A percentile compares a stretch with the other conserved stretches of the same genome.
These are phyloP conservation scores for Eutypella sp. DNA, from an alignment of 2,329 filamentous ascomycete species.

Conservation along the genomic window DNA sequence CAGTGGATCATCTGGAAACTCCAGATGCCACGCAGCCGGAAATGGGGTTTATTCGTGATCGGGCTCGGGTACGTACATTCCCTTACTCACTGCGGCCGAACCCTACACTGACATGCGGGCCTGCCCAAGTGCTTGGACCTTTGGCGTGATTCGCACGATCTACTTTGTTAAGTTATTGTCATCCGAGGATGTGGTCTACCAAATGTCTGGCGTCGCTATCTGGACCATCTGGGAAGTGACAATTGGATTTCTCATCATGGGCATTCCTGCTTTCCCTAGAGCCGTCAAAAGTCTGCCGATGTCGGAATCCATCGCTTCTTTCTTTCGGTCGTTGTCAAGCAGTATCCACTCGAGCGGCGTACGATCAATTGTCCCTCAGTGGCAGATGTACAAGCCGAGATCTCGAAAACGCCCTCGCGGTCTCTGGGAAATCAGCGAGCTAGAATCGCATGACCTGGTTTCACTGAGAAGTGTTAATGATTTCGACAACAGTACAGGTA, in stretches of 20 bases:
- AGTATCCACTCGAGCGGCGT: background rate
- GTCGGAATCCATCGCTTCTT: constrained; percentile 4
- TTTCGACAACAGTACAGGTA: no score
- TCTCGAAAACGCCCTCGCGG: background rate
- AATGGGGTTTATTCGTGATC: constrained; percentile 12
- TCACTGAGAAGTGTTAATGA: background rate
- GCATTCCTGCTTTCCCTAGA: constrained; percentile 9
- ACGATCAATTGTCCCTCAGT: background rate
- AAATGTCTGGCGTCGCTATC: constrained; percentile 9
- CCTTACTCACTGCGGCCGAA: background rate
- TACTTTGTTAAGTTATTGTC: constrained; percentile 4
- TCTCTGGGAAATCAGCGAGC: background rate
- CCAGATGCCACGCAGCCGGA: constrained; percentile 6
- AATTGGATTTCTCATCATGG: constrained; percentile 13
- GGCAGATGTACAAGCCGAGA: background rate
- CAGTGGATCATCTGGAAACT: constrained; percentile 16
- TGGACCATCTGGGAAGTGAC: constrained; percentile 13
- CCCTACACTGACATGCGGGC: background rate
- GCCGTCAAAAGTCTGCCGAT: constrained; percentile 6
- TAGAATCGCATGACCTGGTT: background rate
- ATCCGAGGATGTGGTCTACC: constrained; percentile 8
- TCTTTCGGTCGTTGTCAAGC: constrained; percentile 1
- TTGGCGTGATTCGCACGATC: constrained; percentile 9
- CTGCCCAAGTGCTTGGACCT: constrained; percentile 8
- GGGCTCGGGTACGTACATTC: constrained; percentile 9